Percentiles rank a stretch among this genome's conserved stretches.
Conservation (phyloP, 768 basidiomycete species). For the Cystofilobasidium ferigula region DNA sequence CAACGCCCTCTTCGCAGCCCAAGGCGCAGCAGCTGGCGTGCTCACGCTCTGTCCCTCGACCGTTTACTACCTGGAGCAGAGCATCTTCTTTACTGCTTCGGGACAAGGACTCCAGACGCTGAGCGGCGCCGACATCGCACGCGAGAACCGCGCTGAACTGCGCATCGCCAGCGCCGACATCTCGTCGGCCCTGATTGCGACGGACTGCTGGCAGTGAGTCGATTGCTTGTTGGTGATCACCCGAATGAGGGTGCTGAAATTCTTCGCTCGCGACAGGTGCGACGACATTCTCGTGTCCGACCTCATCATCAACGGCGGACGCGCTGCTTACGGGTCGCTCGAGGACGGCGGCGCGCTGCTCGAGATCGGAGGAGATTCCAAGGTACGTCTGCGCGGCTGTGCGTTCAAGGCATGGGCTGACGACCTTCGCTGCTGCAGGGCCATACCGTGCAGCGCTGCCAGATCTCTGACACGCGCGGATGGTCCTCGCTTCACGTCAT, state of each 20-base stretch:
- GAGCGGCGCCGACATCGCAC: not conserved
- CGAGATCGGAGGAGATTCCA: not conserved
- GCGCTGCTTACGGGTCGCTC: not conserved
- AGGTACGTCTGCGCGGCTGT: not conserved
- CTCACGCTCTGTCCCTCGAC: slow-evolving; percentile 1
- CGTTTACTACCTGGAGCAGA: not conserved
- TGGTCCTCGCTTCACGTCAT: slow-evolving; percentile 16
- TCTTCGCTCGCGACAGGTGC: not conserved
- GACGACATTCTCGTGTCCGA: slow-evolving; percentile 2
- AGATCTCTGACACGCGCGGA: slow-evolving; percentile 3
- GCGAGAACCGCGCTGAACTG: not conserved
- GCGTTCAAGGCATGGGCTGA: too few species aligned
- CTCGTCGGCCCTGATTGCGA: not conserved
- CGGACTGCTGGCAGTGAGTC: slow-evolving; percentile 3
- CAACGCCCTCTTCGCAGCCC: slow-evolving; percentile 2
- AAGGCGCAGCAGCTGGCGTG: slow-evolving; percentile 1
- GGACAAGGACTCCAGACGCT: slow-evolving; percentile 4
- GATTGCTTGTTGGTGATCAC: not conserved
- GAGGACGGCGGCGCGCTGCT: not conserved
- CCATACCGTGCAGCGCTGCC: slow-evolving; percentile 3
- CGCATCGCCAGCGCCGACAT: not conserved
- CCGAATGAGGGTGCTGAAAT: not conserved
- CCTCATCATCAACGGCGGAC: slow-evolving; percentile 6
- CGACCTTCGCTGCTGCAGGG: not conserved
- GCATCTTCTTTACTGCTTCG: slow-evolving; percentile 7